phyloP scores from a whole-genome alignment of 2,329 filamentous ascomycete species.

The Ambrosiella beaveri region DNA sequence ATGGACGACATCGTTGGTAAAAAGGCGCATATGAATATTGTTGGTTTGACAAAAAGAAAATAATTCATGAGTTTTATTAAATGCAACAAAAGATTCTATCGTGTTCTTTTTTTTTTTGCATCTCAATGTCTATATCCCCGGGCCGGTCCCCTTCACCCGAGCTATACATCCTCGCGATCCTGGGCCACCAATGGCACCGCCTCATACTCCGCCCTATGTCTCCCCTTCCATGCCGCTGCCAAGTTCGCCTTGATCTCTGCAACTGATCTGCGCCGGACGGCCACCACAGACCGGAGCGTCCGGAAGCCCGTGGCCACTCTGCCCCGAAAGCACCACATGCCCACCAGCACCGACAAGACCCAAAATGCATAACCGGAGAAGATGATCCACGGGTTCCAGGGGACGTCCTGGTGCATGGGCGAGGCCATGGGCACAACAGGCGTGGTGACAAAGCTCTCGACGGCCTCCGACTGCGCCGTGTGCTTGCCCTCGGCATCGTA shows the following conservation, averaged over 20 bases:
- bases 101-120: too few relatives aligned
- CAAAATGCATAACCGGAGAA: neutral
- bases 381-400: constrained; percentile 3
- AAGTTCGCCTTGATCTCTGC: neutral
- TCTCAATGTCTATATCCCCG: too few relatives aligned
- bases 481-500: neutral
- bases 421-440: constrained; percentile 2
- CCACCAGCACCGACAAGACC: neutral
- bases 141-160: neutral
- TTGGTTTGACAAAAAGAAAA: neutral
- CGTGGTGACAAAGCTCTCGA: neutral
- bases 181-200: constrained; percentile 5
- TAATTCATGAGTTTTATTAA: neutral
- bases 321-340: neutral
- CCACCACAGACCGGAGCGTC: neutral
- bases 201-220: neutral
- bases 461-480: neutral
- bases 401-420: constrained; percentile 5
- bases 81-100: too few relatives aligned
- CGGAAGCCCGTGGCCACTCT: neutral
- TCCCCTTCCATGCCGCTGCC: neutral
- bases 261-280: neutral
- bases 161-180: constrained; percentile 1
- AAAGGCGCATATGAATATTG: neutral
- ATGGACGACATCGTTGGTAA: neutral